Percentiles rank a stretch among this genome's conserved stretches.
These are phyloP conservation scores for Fusarium sp. DNA, from an alignment of 2,329 filamentous ascomycete genomes.

Conservation along the genomic window DNA sequence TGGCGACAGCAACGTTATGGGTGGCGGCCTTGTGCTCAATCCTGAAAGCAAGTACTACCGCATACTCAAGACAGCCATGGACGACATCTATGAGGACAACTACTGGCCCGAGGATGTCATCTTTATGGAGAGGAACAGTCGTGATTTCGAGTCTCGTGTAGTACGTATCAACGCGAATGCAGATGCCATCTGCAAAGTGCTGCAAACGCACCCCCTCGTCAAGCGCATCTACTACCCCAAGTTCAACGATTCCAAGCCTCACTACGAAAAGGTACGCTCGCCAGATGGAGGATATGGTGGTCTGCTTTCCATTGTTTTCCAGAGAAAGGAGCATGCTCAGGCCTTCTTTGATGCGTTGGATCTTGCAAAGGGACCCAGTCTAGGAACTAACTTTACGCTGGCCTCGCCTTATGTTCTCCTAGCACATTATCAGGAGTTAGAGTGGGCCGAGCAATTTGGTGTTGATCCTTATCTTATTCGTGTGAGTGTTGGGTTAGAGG, in stretches of 20 bases:
- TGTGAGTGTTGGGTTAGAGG: conserved; percentile 91
- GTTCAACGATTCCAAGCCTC: conserved; percentile 73
- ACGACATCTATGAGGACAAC: conserved; percentile 82
- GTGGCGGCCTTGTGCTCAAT: conserved; percentile 78
- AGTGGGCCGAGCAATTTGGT: conserved; percentile 88
- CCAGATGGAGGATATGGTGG: conserved; percentile 88
- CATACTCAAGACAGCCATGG: conserved; percentile 75
- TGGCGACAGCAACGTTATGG: conserved; percentile 98
- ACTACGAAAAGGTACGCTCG: conserved; percentile 84
- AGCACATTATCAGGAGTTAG: conserved; percentile 90
- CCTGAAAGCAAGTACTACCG: conserved; percentile 77
- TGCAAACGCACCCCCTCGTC: conserved; percentile 72
- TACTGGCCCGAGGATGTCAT: conserved; percentile 96
- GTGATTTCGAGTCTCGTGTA: conserved; percentile 87
- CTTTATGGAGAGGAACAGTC: conserved; percentile 95
- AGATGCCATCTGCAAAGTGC: conserved; percentile 81
- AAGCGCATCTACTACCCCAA: conserved; percentile 91
- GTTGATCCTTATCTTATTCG: conserved; percentile 85
- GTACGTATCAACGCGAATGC: conserved; percentile 88
- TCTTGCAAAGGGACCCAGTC: conserved; percentile 91
- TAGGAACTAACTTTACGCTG: conserved; percentile 97
- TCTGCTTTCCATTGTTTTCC: conserved; percentile 86
- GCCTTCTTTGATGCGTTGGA: conserved; percentile 88
- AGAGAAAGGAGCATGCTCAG: conserved; percentile 76
- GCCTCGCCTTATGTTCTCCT: conserved; percentile 91